These are phyloP conservation scores for Pseudocercospora cruenta DNA, from an alignment of 2,329 filamentous ascomycete species.

Conservation along the genomic window DNA sequence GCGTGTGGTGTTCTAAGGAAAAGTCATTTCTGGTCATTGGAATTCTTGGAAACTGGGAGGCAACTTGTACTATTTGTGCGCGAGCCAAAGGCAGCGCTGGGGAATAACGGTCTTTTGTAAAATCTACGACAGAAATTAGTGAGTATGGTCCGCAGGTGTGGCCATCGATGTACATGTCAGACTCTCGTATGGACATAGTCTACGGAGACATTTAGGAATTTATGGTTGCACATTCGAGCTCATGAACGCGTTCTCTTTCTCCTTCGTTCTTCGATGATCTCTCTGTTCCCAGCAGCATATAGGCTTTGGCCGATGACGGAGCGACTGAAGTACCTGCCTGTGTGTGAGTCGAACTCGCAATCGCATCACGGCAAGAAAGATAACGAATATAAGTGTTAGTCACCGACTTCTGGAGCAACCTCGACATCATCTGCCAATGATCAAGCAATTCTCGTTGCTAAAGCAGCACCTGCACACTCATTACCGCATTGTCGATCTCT, in stretches of 20 bases:
- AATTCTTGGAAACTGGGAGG: neutral
- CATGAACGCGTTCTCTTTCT: neutral
- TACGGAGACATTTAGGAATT: neutral
- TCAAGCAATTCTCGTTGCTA: neutral
- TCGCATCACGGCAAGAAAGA: neutral
- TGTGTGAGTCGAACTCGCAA: neutral
- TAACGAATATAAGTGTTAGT: neutral
- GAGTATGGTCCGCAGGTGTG: neutral
- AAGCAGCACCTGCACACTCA: neutral
- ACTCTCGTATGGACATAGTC: slow-evolving; percentile 1
- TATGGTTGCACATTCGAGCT: neutral
- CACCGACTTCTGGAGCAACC: neutral
- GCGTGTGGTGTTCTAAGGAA: slow-evolving; percentile 19
- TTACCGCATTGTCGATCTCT: neutral
- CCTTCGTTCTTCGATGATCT: neutral
- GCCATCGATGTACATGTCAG: neutral
- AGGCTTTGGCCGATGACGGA: neutral
- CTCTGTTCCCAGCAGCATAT: neutral
- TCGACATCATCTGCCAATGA: neutral
- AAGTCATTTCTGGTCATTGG: neutral
- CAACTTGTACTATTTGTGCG: neutral
- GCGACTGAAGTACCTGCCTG: neutral
- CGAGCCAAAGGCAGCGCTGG: neutral
- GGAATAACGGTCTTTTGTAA: neutral
- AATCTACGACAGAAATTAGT: slow-evolving; percentile 4